Evolutionary conservation across 139 green algal species (phyloP).

Genomic region (Volvox reticuliferus): DNA sequence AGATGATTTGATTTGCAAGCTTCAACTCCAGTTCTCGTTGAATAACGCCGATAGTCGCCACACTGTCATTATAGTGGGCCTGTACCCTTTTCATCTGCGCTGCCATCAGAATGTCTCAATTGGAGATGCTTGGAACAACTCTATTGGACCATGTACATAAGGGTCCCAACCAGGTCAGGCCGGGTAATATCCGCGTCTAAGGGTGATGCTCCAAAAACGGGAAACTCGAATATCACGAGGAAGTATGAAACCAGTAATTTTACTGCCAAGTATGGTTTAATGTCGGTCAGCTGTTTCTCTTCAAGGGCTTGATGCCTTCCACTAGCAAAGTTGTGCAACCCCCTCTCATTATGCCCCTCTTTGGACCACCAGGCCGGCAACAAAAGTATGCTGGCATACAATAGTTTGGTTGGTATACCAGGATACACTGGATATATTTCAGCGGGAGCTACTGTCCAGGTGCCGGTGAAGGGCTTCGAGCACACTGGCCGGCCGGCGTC

Average conservation of each 20-base stretch:
- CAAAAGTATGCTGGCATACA: slow-evolving; percentile 67
- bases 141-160: slow-evolving; percentile 38
- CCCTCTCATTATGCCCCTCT: too few relatives aligned
- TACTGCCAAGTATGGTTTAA: too few relatives aligned
- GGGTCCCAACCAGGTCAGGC: slow-evolving; percentile 39
- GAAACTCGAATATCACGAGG: too few relatives aligned
- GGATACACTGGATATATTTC: slow-evolving; percentile 75
- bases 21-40: too few relatives aligned
- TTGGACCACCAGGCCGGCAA: slow-evolving; percentile 56
- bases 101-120: slow-evolving; percentile 5
- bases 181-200: neutral
- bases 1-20: too few relatives aligned
- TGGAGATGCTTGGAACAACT: slow-evolving; percentile 32
- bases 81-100: neutral
- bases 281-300: too few relatives aligned
- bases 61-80: too few relatives aligned
- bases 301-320: too few relatives aligned
- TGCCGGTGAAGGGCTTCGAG: slow-evolving; percentile 61
- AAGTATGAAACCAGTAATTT: too few relatives aligned
- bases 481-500: slow-evolving; percentile 58
- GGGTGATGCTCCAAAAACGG: neutral
- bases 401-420: slow-evolving; percentile 65
- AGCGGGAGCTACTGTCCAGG: neutral
- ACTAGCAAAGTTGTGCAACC: neutral
- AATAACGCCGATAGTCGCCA: too few relatives aligned